phyloP scores from a whole-genome alignment of 2,329 filamentous ascomycete species.

The Xylariaceae sp. region DNA sequence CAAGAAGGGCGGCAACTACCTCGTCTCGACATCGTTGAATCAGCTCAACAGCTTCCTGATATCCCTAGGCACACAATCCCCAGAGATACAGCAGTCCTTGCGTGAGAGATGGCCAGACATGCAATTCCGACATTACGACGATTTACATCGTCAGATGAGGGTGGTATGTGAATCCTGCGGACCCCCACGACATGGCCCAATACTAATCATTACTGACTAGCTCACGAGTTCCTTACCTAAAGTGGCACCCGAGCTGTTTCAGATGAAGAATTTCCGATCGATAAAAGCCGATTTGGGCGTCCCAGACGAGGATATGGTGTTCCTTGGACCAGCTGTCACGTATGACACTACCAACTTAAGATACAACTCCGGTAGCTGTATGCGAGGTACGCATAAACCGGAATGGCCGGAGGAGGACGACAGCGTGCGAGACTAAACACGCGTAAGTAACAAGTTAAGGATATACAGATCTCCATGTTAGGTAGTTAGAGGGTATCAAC shows the following conservation, averaged over 20 bases:
- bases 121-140: slow-evolving; percentile 40
- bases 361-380: slow-evolving; percentile 42
- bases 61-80: slow-evolving; percentile 37
- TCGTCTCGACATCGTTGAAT: slow-evolving; percentile 42
- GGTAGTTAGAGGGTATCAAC: slow-evolving; percentile 18
- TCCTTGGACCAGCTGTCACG: slow-evolving; percentile 39
- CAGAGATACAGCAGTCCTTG: slow-evolving; percentile 34
- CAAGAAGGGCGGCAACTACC: slow-evolving; percentile 38
- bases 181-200: neutral
- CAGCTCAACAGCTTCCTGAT: slow-evolving; percentile 43
- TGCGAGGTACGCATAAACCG: slow-evolving; percentile 37
- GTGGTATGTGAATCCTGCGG: slow-evolving; percentile 39
- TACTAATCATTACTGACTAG: slow-evolving; percentile 26
- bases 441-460: neutral
- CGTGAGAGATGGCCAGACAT: slow-evolving; percentile 39
- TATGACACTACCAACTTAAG: slow-evolving; percentile 39
- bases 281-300: slow-evolving; percentile 39
- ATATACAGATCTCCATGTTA: neutral
- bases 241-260: slow-evolving; percentile 35
- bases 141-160: slow-evolving; percentile 41
- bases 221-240: slow-evolving; percentile 32
- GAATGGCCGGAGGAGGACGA: slow-evolving; percentile 35
- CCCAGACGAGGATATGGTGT: slow-evolving; percentile 39
- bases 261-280: slow-evolving; percentile 35
- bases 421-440: neutral